These are phyloP conservation scores for Phaeotremella skinneri DNA, from an alignment of 768 basidiomycete species.

Conservation along the genomic window DNA sequence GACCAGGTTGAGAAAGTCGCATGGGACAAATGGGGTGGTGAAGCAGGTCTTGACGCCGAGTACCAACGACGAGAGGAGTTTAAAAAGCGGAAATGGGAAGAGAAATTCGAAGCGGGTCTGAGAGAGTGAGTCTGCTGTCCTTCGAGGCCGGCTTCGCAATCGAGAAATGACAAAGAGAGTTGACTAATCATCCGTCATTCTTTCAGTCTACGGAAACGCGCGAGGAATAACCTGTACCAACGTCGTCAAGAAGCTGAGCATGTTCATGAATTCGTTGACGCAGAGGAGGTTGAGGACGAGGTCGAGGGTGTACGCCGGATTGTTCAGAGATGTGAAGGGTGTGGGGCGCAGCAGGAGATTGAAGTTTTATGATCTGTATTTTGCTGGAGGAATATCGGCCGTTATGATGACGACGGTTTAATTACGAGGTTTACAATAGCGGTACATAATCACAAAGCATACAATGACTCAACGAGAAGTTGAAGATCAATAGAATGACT, in stretches of 20 bases:
- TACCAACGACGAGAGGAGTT: conserved; percentile 73
- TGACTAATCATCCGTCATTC: no score
- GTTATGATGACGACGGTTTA: no score
- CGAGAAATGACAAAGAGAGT: background rate
- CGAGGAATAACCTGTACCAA: conserved; percentile 87
- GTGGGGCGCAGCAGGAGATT: conserved; percentile 86
- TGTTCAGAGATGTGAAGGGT: conserved; percentile 77
- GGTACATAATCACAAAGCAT: no score
- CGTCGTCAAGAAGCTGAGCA: conserved; percentile 82
- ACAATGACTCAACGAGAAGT: no score
- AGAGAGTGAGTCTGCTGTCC: conserved; percentile 57
- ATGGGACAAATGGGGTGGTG: conserved; percentile 96
- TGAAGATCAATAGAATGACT: no score
- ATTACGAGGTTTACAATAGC: no score
- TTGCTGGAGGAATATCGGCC: background rate
- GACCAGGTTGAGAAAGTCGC: conserved; percentile 74
- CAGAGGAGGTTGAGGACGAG: conserved; percentile 52
- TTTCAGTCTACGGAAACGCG: conserved; percentile 66
- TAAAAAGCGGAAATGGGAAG: conserved; percentile 86
- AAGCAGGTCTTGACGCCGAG: conserved; percentile 84
- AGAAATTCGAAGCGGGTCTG: conserved; percentile 89
- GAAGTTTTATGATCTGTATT: conserved; percentile 76
- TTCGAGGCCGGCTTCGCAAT: background rate
- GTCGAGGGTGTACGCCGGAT: conserved; percentile 57
- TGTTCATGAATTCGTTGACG: conserved; percentile 73